phyloP scores from a whole-genome alignment of 176 grass and related monocot species.

The Oryza nivara region DNA sequence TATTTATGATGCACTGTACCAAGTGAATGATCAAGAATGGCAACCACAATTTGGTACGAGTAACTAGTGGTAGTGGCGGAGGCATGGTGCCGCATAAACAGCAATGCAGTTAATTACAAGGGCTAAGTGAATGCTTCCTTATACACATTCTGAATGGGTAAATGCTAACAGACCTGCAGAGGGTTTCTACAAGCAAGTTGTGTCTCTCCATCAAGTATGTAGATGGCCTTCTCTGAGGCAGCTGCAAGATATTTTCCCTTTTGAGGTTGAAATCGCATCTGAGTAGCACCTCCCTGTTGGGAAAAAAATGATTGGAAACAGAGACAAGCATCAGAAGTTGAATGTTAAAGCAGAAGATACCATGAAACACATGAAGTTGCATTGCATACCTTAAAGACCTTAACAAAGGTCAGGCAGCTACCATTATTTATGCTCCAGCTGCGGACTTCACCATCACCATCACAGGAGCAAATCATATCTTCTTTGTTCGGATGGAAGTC shows the following conservation, averaged over 20 bases:
- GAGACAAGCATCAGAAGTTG: constrained; percentile 14
- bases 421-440: constrained; percentile 99
- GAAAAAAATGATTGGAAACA: constrained; percentile 22
- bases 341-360: constrained; percentile 35
- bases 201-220: constrained; percentile 87
- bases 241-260: constrained; percentile 92
- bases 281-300: constrained; percentile 75
- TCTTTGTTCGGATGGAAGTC: constrained; percentile 99
- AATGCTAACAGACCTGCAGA: constrained; percentile 64
- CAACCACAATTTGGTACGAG: background rate
- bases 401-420: constrained; percentile 63
- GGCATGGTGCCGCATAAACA: constrained; percentile 29
- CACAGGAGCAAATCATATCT: constrained; percentile 96
- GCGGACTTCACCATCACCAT: constrained; percentile 85
- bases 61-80: constrained; percentile 10
- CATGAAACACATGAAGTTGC: constrained; percentile 1
- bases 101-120: constrained; percentile 4
- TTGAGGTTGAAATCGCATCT: constrained; percentile 95
- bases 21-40: constrained; percentile 2
- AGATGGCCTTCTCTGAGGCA: constrained; percentile 77
- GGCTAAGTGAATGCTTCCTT: background rate
- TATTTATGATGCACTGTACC: constrained; percentile 16
- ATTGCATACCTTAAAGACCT: constrained; percentile 78
- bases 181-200: constrained; percentile 61
- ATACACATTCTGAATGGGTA: background rate